These are phyloP conservation scores for Gossypium turneri DNA, from an alignment of 345 rosid genomes.

Conservation along the genomic window DNA sequence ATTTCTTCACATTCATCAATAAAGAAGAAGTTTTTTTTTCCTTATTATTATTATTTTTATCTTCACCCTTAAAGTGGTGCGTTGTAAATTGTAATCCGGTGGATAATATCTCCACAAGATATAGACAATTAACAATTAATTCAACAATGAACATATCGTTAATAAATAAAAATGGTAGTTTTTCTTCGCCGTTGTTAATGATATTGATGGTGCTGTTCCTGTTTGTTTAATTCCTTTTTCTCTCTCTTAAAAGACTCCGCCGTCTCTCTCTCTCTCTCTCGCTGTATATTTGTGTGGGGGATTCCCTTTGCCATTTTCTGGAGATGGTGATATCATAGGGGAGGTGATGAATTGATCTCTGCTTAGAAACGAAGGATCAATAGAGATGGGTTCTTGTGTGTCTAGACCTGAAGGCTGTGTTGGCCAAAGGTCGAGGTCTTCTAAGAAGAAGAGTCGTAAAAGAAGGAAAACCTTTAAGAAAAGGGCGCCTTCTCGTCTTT, in stretches of 20 bases:
- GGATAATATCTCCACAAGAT: no score
- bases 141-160: not conserved
- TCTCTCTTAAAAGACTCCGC: not conserved
- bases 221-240: not conserved
- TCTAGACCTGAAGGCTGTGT: slow-evolving; percentile 69
- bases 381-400: slow-evolving; percentile 67
- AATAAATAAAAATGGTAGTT: not conserved
- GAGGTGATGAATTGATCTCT: slow-evolving; percentile 3
- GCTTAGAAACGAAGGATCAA: not conserved
- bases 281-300: not conserved
- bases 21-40: no score
- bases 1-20: no score
- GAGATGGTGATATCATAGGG: not conserved
- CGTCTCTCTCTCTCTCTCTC: not conserved
- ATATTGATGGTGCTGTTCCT: slow-evolving; percentile 1
- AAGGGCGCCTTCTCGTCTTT: slow-evolving; percentile 28
- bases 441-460: slow-evolving; percentile 46
- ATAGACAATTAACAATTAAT: not conserved
- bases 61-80: no score
- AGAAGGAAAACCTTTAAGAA: slow-evolving; percentile 41
- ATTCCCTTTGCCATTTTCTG: not conserved
- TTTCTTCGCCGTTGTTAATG: not conserved
- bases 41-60: no score
- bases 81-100: no score
- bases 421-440: slow-evolving; percentile 52